Evolutionary conservation across 495 filamentous ascomycete species (phyloP), one percentile per base, ranked within the genome.

Genomic region (Penicillium angulare): DNA sequence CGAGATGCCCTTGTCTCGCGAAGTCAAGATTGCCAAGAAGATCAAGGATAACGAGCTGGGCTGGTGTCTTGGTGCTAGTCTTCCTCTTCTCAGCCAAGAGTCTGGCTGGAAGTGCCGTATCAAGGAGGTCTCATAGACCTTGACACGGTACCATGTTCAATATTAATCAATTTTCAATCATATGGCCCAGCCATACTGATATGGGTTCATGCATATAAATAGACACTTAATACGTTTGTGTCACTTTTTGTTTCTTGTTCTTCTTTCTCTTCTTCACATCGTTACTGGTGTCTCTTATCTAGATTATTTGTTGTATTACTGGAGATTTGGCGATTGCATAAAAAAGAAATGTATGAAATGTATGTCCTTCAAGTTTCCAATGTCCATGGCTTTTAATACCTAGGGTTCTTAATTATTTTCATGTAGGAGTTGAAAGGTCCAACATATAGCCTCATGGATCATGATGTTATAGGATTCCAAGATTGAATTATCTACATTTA

Each of bases 21-120:
- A 97, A 72, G 91, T 98, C 46, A 89, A 87, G 78, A 95, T 96
- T 58, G 93, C 93, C 23, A 97, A 98, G 87, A 92, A 96, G 81
- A 93, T 97, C 59, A 92, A 92, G 77, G 85, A 84, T 27, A 96
- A 96, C 68, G 95, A 98, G 78, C 73, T 98, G 49, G 93, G 93
- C 41, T 98, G 93, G 93, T 97, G 92, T 74, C 75, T 98, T 67
- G 93, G 93, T 60, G 93, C 93, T 51, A 97, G 86, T 76, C 73
- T 92, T 54, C 88, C 88, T 27, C 75, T 92, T 47, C 73, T 92
- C 54, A 85, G 74, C 55, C 79, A 87, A 65, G 81, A 83, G 40
- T 82, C 84, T 43, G 87, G 88, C 53, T 92, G 88, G 88, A 78
- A 82, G 47, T 92, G 88, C 68, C 83, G 78, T 55, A 69, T 92